Evolutionary conservation across 805 yeast species (phyloP).

Genomic region (Tetrapisispora iriomotensis): DNA sequence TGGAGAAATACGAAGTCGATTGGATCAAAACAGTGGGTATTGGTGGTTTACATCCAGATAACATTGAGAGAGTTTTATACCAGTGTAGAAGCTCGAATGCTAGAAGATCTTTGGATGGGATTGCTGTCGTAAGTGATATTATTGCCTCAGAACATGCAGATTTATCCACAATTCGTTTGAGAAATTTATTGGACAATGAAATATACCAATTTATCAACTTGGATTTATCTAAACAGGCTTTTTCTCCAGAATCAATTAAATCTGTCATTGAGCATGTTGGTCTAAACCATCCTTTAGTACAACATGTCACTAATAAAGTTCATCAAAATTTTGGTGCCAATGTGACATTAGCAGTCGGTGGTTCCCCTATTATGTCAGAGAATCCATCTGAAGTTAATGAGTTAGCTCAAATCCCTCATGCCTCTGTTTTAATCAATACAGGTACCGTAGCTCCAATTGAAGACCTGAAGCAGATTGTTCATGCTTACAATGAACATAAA

Average conservation of each 20-base stretch:
- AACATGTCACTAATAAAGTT: slow-evolving; percentile 83
- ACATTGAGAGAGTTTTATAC: slow-evolving; percentile 48
- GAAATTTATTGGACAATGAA: slow-evolving; percentile 15
- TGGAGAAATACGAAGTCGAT: slow-evolving; percentile 29
- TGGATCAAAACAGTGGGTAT: slow-evolving; percentile 60
- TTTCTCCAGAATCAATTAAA: slow-evolving; percentile 3
- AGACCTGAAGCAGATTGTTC: slow-evolving; percentile 42
- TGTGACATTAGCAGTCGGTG: slow-evolving; percentile 73
- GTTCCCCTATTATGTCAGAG: slow-evolving; percentile 85
- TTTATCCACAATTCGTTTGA: slow-evolving; percentile 36
- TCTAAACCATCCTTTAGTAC: slow-evolving; percentile 51
- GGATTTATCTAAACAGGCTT: slow-evolving; percentile 1
- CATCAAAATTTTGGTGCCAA: slow-evolving; percentile 84
- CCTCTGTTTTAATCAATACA: slow-evolving; percentile 58
- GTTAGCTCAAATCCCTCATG: slow-evolving; percentile 44
- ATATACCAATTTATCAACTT: slow-evolving; percentile 12
- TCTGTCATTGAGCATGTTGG: slow-evolving; percentile 20
- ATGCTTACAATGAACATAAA: slow-evolving; percentile 44
- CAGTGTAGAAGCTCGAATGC: slow-evolving; percentile 38
- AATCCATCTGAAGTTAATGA: slow-evolving; percentile 56
- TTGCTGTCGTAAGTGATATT: slow-evolving; percentile 80
- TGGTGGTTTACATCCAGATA: slow-evolving; percentile 65
- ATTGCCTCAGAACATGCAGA: slow-evolving; percentile 55
- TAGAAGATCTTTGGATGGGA: slow-evolving; percentile 52
- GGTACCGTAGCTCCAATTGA: slow-evolving; percentile 55